Evolutionary conservation across 2,329 filamentous ascomycete species (phyloP).

Genomic region (Fusarium albosuccineum): DNA sequence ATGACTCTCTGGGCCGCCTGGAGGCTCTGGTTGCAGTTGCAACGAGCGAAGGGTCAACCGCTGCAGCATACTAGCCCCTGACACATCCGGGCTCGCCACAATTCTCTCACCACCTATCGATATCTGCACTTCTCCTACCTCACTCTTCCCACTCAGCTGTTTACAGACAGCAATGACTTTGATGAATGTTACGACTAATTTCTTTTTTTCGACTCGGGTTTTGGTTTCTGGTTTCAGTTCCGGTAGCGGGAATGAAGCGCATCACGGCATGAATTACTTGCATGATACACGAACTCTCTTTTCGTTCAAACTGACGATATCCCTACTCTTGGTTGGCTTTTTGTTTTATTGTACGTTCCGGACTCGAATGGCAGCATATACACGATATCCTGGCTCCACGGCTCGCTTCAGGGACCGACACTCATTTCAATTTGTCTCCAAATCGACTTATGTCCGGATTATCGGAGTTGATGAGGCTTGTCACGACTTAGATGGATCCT

Average conservation of each 20-base stretch:
- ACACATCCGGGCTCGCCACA: background rate
- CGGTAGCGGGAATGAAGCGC: conserved; percentile 37
- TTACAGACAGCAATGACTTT: conserved; percentile 39
- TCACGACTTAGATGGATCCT: conserved; percentile 27
- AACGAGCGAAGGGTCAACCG: conserved; percentile 59
- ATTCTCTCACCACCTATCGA: background rate
- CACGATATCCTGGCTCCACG: conserved; percentile 24
- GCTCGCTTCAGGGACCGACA: conserved; percentile 13
- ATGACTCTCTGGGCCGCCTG: conserved; percentile 54
- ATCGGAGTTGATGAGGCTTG: conserved; percentile 11
- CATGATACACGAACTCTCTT: conserved; percentile 43
- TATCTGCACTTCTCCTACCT: background rate
- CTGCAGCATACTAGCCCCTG: conserved; percentile 53
- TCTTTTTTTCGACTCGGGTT: conserved; percentile 12
- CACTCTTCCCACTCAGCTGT: conserved; percentile 11
- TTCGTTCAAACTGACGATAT: conserved; percentile 31
- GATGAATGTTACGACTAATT: conserved; percentile 44
- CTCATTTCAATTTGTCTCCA: conserved; percentile 13
- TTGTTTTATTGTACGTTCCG: background rate
- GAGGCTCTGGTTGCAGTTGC: conserved; percentile 61
- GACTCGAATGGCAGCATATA: conserved; percentile 32
- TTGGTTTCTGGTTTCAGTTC: conserved; percentile 28
- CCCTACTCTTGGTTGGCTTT: conserved; percentile 28
- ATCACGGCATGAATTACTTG: conserved; percentile 29
- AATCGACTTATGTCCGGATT: conserved; percentile 11